Evolutionary conservation across 768 basidiomycete species (phyloP).

Genomic region (Suillus bovinus): DNA sequence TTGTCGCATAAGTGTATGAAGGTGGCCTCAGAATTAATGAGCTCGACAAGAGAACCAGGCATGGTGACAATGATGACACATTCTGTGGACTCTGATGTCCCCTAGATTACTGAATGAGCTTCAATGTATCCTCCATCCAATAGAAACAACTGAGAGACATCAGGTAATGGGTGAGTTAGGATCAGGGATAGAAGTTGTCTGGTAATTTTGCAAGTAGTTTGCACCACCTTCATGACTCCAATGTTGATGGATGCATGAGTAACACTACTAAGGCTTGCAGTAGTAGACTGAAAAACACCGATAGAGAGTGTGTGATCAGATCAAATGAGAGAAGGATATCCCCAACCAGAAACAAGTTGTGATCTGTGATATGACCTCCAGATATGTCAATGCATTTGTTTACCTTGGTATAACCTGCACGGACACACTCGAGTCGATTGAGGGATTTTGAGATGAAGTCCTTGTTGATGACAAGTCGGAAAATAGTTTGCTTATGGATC

Average conservation of each 20-base stretch:
- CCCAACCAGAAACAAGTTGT: background rate
- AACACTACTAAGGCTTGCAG: too few relatives aligned
- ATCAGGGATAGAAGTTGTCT: background rate
- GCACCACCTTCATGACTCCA: background rate
- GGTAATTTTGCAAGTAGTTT: background rate
- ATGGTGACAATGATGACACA: too few relatives aligned
- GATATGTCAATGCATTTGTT: background rate
- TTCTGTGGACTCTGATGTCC: background rate
- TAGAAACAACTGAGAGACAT: background rate
- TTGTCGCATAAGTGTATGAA: too few relatives aligned
- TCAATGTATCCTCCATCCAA: background rate
- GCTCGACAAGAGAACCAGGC: too few relatives aligned
- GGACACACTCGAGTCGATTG: too few relatives aligned
- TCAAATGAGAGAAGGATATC: background rate
- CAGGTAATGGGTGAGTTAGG: background rate
- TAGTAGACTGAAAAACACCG: background rate
- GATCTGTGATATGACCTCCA: background rate
- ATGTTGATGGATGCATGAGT: background rate
- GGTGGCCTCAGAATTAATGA: too few relatives aligned
- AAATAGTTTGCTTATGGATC: constrained; percentile 6
- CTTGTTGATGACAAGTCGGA: background rate
- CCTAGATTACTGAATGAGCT: background rate
- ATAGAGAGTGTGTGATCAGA: background rate
- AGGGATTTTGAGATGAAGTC: too few relatives aligned
- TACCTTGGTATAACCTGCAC: too few relatives aligned